phyloP scores from a whole-genome alignment of 768 basidiomycete genomes.

The Auriscalpium microsporum region DNA sequence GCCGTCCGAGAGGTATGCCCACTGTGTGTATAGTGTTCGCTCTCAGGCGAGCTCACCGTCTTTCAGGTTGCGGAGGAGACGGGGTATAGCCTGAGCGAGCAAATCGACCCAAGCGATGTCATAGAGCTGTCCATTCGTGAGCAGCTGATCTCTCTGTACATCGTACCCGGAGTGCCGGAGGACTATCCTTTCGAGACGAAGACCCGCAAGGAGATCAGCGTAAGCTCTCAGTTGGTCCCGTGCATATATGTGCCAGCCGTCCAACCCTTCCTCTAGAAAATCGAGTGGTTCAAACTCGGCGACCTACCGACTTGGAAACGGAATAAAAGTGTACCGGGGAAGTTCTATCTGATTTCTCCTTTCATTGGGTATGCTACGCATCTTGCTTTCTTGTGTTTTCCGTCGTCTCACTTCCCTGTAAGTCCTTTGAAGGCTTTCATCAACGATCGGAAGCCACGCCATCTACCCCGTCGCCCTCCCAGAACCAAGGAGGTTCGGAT shows the following conservation, averaged over 20 bases:
- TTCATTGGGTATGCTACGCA: slow-evolving; percentile 66
- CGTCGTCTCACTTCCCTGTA: slow-evolving; percentile 4
- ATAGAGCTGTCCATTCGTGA: slow-evolving; percentile 85
- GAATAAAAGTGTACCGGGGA: slow-evolving; percentile 58
- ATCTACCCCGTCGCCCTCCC: slow-evolving; percentile 30
- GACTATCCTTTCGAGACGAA: slow-evolving; percentile 85
- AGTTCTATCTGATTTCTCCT: slow-evolving; percentile 92
- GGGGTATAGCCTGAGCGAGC: slow-evolving; percentile 77
- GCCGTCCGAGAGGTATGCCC: slow-evolving; percentile 81
- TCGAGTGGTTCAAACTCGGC: slow-evolving; percentile 87
- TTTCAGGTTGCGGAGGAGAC: slow-evolving; percentile 91
- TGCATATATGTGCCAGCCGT: slow-evolving; percentile 14
- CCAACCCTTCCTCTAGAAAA: slow-evolving; percentile 50
- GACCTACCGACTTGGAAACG: slow-evolving; percentile 93
- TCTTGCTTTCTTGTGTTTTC: background rate
- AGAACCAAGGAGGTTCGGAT: slow-evolving; percentile 16
- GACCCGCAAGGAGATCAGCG: slow-evolving; percentile 97
- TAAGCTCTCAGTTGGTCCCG: slow-evolving; percentile 31
- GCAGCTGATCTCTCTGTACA: slow-evolving; percentile 84
- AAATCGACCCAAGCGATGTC: slow-evolving; percentile 56
- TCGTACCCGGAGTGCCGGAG: slow-evolving; percentile 84
- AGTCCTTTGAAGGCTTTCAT: slow-evolving; percentile 64
- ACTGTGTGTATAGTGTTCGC: background rate
- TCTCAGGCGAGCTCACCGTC: slow-evolving; percentile 6
- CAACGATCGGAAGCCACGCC: slow-evolving; percentile 50